These are phyloP conservation scores for Pythium brassicae DNA, from an alignment of 352 stramenopile genomes.

Conservation along the genomic window DNA sequence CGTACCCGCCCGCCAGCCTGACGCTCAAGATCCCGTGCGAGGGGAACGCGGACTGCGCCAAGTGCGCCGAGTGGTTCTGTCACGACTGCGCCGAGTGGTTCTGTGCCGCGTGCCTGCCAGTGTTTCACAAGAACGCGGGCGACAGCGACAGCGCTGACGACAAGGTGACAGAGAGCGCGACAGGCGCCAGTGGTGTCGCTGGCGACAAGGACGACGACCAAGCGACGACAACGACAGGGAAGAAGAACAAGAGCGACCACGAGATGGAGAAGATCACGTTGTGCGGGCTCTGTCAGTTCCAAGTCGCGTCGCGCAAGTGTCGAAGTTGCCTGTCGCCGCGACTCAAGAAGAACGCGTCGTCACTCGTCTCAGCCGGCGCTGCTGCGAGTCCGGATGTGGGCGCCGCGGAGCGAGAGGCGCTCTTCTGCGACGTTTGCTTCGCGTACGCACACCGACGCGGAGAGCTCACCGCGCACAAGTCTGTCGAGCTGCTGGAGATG, in stretches of 20 bases:
- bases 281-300: conserved; percentile 62
- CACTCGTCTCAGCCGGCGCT: neutral
- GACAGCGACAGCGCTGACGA: neutral
- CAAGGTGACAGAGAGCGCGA: too few relatives aligned
- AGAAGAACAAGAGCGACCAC: conserved; percentile 14
- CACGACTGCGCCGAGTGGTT: conserved; percentile 59
- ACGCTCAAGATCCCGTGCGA: conserved; percentile 41
- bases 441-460: conserved; percentile 46
- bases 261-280: conserved; percentile 35
- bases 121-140: conserved; percentile 30
- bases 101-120: conserved; percentile 32
- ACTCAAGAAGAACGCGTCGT: conserved; percentile 11
- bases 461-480: conserved; percentile 35
- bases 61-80: conserved; percentile 56
- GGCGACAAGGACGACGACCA: neutral
- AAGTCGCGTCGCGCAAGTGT: conserved; percentile 52
- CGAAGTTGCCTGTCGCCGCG: conserved; percentile 20
- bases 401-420: conserved; percentile 14
- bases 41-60: conserved; percentile 29
- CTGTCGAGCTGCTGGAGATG: conserved; percentile 35
- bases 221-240: neutral
- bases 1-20: conserved; percentile 32
- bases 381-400: neutral
- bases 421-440: conserved; percentile 72
- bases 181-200: too few relatives aligned